Percentiles rank a stretch among this genome's conserved stretches.
phyloP scores from a whole-genome alignment of 2,329 filamentous ascomycete species.

The Aureobasidium sp. region DNA sequence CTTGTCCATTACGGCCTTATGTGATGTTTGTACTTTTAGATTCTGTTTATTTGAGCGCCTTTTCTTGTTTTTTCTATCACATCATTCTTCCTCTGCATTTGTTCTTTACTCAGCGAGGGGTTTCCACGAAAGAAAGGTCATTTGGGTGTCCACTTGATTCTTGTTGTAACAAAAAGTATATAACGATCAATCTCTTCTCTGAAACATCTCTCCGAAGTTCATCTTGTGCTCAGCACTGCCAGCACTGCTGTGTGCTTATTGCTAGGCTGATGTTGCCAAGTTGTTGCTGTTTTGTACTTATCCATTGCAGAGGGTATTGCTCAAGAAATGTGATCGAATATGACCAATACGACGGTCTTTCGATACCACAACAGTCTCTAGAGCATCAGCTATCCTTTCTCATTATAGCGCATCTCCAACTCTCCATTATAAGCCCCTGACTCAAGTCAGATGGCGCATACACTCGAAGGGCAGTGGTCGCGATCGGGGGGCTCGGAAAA shows the following conservation, averaged over 20 bases:
- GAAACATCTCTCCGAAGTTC: not conserved
- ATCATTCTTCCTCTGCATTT: not conserved
- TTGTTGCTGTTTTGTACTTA: not conserved
- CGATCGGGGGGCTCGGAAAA: too few relatives aligned
- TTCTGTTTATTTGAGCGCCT: conserved; percentile 5
- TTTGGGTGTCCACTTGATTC: not conserved
- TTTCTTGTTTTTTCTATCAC: not conserved
- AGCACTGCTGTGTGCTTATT: not conserved
- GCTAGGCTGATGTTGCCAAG: not conserved
- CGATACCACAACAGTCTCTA: not conserved
- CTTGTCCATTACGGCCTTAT: conserved; percentile 11
- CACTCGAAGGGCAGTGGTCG: not conserved
- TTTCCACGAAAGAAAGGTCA: not conserved
- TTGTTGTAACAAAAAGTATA: conserved; percentile 4
- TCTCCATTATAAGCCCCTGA: too few relatives aligned
- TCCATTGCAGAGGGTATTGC: too few relatives aligned
- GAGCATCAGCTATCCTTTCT: not conserved
- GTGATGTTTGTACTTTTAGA: conserved; percentile 13
- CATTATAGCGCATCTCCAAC: too few relatives aligned
- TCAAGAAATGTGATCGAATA: too few relatives aligned
- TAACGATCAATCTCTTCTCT: conserved; percentile 6
- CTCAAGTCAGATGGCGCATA: too few relatives aligned
- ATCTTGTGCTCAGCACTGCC: not conserved
- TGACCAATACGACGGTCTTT: not conserved
- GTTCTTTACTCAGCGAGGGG: not conserved